phyloP scores from a whole-genome alignment of 805 yeast species.

The Cyberlindnera nakhonratchasimensis region DNA sequence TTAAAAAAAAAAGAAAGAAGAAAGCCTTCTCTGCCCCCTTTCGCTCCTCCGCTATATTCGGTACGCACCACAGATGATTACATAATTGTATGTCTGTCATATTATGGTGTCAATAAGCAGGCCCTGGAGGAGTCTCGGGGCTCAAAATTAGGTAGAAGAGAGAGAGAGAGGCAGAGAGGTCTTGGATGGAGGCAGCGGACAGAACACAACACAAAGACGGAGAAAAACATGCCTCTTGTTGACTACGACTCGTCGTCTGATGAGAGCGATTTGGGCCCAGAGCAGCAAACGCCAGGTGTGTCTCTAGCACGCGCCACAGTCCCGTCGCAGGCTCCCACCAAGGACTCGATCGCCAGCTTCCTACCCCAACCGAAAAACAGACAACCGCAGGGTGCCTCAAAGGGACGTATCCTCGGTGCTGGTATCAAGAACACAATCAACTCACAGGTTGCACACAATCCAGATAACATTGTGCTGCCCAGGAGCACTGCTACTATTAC shows the following conservation, averaged over 20 bases:
- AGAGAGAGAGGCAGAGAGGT: too few species aligned
- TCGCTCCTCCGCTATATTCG: too few species aligned
- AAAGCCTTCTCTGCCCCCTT: too few species aligned
- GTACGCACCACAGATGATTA: too few species aligned
- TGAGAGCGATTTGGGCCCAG: conserved; percentile 16
- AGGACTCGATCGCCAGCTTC: conserved; percentile 23
- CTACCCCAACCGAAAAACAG: conserved; percentile 26
- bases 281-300: background rate
- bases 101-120: too few species aligned
- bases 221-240: conserved; percentile 15
- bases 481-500: conserved; percentile 16
- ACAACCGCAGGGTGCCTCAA: conserved; percentile 5
- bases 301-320: background rate
- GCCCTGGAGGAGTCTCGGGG: too few species aligned
- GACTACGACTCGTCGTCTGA: conserved; percentile 19
- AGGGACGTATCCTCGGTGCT: conserved; percentile 17
- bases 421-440: conserved; percentile 17
- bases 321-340: background rate
- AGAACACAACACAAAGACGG: too few species aligned
- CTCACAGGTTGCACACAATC: conserved; percentile 15
- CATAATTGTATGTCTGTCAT: too few species aligned
- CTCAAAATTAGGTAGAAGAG: too few species aligned
- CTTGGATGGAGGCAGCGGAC: too few species aligned
- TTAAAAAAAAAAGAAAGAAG: too few species aligned
- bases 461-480: conserved; percentile 21